Evolutionary conservation across 2,329 filamentous ascomycete species (phyloP).

Genomic region (Aspergillus puulaauensis): DNA sequence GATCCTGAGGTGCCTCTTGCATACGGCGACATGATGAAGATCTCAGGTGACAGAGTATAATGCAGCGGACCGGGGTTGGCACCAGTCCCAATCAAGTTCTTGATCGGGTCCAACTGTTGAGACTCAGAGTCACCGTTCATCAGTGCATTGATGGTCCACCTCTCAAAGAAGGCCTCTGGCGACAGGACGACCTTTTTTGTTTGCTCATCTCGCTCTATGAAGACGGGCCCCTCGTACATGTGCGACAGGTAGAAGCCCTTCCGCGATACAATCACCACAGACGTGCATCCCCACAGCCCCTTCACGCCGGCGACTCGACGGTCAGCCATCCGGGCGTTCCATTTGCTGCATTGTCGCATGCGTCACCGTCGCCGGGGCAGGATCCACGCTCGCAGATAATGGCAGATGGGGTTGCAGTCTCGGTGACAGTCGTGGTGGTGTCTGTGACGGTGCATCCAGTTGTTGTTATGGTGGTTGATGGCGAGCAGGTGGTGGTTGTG

Average conservation of each 20-base stretch:
- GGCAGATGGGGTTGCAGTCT: neutral
- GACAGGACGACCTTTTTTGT: neutral
- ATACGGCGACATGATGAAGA: neutral
- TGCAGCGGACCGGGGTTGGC: neutral
- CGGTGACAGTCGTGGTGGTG: conserved; percentile 1
- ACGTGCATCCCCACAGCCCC: conserved; percentile 4
- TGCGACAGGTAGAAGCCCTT: conserved; percentile 5
- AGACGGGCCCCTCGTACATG: conserved; percentile 3
- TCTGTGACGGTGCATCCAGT: conserved; percentile 4
- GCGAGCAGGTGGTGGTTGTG: neutral
- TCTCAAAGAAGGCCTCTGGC: neutral
- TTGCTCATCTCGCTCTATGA: neutral
- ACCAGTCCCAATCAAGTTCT: neutral
- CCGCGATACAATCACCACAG: neutral
- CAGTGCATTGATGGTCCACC: neutral
- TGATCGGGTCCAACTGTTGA: neutral
- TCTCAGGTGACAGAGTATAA: neutral
- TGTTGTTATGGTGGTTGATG: neutral
- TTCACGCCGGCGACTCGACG: neutral
- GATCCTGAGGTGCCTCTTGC: neutral
- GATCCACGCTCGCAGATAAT: neutral
- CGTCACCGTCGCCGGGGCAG: neutral
- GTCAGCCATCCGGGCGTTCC: neutral
- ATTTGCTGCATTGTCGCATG: neutral
- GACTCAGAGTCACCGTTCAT: neutral